Evolutionary conservation across 306 rosid species (phyloP).

Genomic region (Quercus agrifolia): DNA sequence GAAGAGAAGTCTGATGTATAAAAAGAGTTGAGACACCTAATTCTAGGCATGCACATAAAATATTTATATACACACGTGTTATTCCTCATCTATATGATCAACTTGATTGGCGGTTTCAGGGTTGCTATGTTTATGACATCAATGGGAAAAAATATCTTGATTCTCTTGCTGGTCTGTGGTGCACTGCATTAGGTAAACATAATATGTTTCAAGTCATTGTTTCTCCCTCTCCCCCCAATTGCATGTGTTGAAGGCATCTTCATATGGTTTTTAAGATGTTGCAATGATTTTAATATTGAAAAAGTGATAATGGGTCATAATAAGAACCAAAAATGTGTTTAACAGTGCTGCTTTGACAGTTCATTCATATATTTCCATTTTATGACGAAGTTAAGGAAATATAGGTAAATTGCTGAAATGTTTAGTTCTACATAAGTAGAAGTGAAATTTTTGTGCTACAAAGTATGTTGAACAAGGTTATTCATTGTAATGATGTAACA

Average conservation of each 20-base stretch:
- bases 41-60: neutral
- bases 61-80: neutral
- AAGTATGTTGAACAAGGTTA: neutral
- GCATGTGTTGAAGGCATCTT: neutral
- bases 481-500: neutral
- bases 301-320: neutral
- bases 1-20: conserved; percentile 2
- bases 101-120: conserved; percentile 52
- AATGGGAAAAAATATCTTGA: conserved; percentile 91
- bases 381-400: neutral
- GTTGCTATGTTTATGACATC: conserved; percentile 81
- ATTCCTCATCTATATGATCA: conserved; percentile 3
- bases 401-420: conserved; percentile 2
- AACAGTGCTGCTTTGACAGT: neutral
- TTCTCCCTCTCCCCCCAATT: conserved; percentile 3
- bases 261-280: neutral
- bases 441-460: neutral
- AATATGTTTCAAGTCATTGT: neutral
- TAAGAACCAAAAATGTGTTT: neutral
- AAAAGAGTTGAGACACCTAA: neutral
- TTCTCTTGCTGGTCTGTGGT: conserved; percentile 94
- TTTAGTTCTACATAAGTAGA: neutral
- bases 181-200: conserved; percentile 62
- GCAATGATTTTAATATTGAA: neutral
- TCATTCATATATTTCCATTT: neutral